Evolutionary conservation across 495 filamentous ascomycete genomes (phyloP).

Genomic region (Xanthoparmelia taractica): DNA sequence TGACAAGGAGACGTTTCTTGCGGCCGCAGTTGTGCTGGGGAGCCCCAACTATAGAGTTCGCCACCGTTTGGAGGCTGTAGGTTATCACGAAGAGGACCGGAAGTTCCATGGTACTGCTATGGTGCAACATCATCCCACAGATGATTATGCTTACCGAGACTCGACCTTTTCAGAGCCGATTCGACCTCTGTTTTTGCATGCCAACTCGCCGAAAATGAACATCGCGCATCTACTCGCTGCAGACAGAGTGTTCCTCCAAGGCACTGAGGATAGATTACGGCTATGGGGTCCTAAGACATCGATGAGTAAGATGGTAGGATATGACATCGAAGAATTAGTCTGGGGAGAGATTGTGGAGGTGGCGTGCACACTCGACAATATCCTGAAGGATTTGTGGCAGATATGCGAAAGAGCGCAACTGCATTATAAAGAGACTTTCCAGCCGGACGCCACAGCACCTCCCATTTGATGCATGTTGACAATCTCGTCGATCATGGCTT

Average conservation of each 20-base stretch:
- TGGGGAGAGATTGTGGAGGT: conserved; percentile 30
- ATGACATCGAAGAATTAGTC: conserved; percentile 30
- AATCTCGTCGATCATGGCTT: too few relatives aligned
- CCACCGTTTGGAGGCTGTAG: conserved; percentile 38
- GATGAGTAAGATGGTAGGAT: conserved; percentile 29
- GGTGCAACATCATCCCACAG: conserved; percentile 42
- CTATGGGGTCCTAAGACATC: conserved; percentile 42
- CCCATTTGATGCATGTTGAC: too few relatives aligned
- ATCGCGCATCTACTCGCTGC: conserved; percentile 26
- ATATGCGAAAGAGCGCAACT: conserved; percentile 18
- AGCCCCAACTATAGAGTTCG: conserved; percentile 46
- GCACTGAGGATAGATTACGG: conserved; percentile 21
- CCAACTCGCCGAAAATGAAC: conserved; percentile 34
- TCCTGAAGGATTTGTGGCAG: conserved; percentile 14
- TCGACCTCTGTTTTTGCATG: conserved; percentile 30
- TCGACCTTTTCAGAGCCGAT: conserved; percentile 5
- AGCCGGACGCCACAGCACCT: background rate
- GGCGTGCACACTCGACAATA: conserved; percentile 25
- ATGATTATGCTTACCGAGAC: conserved; percentile 28
- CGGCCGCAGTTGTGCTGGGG: conserved; percentile 45
- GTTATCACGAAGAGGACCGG: conserved; percentile 27
- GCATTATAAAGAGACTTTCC: conserved; percentile 10
- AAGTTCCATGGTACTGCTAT: conserved; percentile 36
- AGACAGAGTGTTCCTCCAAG: conserved; percentile 24
- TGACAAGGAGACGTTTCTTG: conserved; percentile 59